phyloP scores from a whole-genome alignment of 352 stramenopile genomes.

The Pythium brachiatum region DNA sequence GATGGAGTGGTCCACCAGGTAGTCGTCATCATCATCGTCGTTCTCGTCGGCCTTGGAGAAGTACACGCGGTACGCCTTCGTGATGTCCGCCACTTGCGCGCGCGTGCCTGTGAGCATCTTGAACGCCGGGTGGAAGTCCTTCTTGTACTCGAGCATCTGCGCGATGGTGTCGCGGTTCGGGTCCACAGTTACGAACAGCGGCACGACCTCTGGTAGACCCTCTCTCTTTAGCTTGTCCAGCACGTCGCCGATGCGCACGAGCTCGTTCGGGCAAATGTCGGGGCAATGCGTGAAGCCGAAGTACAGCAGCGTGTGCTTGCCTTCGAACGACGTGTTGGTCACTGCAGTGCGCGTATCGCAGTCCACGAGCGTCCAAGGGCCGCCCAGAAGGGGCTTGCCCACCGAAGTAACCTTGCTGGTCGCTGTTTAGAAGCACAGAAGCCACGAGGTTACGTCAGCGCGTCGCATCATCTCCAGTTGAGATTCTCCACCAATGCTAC shows the following conservation, averaged over 20 bases:
- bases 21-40: constrained; percentile 97
- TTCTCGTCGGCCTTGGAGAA: constrained; percentile 96
- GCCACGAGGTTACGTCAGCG: not conserved
- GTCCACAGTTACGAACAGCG: constrained; percentile 98
- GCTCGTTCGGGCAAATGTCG: constrained; percentile 99
- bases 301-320: constrained; percentile 97
- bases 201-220: constrained; percentile 64
- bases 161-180: constrained; percentile 95
- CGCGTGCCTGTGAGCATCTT: constrained; percentile 92
- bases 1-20: constrained; percentile 99
- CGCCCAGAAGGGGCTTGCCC: constrained; percentile 90
- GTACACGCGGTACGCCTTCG: constrained; percentile 99
- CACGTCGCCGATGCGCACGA: constrained; percentile 97
- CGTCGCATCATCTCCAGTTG: too few relatives aligned
- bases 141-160: constrained; percentile 95
- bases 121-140: constrained; percentile 86
- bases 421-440: constrained; percentile 26
- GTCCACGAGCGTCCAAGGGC: constrained; percentile 93
- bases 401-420: constrained; percentile 87
- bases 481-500: not conserved
- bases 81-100: constrained; percentile 94
- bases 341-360: constrained; percentile 80
- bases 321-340: constrained; percentile 90
- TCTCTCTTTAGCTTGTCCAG: constrained; percentile 88
- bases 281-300: constrained; percentile 99